Evolutionary conservation across 2,329 filamentous ascomycete species (phyloP).

Genomic region (Aureobasidium sp.): DNA sequence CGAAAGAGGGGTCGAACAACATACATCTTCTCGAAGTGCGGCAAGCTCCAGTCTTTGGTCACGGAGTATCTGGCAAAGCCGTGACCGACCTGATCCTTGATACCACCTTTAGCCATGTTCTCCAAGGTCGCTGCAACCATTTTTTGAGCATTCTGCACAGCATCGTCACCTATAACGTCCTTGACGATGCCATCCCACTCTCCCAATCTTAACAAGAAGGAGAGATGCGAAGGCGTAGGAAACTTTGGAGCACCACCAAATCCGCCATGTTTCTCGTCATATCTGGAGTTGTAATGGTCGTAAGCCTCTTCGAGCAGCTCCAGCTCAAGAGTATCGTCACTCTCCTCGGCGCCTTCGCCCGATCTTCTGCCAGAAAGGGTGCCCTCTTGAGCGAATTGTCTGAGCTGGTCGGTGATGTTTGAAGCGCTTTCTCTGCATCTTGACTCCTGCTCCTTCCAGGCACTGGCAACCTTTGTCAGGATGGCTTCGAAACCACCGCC

Average conservation of each 20-base stretch:
- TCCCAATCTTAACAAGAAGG: conserved; percentile 69
- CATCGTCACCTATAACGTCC: conserved; percentile 79
- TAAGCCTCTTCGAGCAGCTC: conserved; percentile 90
- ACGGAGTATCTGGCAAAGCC: conserved; percentile 82
- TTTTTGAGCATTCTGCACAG: conserved; percentile 63
- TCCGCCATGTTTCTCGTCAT: conserved; percentile 69
- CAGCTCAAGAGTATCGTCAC: conserved; percentile 68
- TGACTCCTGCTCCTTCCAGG: conserved; percentile 80
- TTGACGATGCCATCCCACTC: conserved; percentile 65
- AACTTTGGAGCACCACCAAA: conserved; percentile 79
- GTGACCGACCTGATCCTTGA: conserved; percentile 69
- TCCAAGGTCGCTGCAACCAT: conserved; percentile 79
- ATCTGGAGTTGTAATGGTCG: conserved; percentile 70
- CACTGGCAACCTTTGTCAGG: conserved; percentile 63
- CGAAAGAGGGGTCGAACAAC: conserved; percentile 1
- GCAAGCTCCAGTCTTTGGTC: conserved; percentile 85
- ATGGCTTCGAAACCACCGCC: conserved; percentile 77
- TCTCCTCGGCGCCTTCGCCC: conserved; percentile 20
- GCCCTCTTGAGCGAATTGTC: conserved; percentile 83
- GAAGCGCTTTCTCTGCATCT: conserved; percentile 76
- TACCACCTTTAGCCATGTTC: conserved; percentile 65
- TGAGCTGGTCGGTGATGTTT: conserved; percentile 72
- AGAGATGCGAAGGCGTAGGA: conserved; percentile 76
- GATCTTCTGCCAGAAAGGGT: conserved; percentile 44
- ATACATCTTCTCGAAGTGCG: conserved; percentile 91